Conservation (phyloP, 2,329 filamentous ascomycete species). For the Diaporthe sp. region DNA sequence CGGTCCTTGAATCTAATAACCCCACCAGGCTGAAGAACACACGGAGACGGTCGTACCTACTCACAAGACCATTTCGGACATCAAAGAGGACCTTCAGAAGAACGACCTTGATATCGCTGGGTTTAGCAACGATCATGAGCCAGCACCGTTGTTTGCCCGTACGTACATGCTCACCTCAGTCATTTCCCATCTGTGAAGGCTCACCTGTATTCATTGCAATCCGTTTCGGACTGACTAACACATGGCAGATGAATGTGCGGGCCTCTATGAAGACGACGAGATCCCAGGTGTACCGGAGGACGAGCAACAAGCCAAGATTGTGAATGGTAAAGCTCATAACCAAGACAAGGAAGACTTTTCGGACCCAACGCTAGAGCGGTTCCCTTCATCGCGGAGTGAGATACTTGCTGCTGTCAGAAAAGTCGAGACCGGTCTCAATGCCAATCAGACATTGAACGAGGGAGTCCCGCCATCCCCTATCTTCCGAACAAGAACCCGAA, state of each 20-base stretch:
- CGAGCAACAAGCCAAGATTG: constrained; percentile 38
- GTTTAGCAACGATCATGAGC: constrained; percentile 25
- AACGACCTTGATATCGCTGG: constrained; percentile 30
- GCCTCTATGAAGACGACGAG: constrained; percentile 50
- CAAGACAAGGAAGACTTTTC: constrained; percentile 50
- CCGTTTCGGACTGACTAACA: constrained; percentile 35
- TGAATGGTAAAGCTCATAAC: constrained; percentile 31
- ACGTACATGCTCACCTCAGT: neutral
- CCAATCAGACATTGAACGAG: constrained; percentile 50
- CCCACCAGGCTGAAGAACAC: neutral
- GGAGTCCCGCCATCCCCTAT: constrained; percentile 50
- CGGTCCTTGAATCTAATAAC: neutral
- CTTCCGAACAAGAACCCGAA: constrained; percentile 46
- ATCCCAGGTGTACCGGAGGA: constrained; percentile 40
- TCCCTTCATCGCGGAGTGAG: constrained; percentile 56
- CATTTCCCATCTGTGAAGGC: neutral
- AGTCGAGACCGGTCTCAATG: constrained; percentile 55
- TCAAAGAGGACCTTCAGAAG: constrained; percentile 28
- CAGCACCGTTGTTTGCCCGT: constrained; percentile 28
- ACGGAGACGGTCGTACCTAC: neutral
- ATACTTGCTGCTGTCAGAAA: constrained; percentile 58
- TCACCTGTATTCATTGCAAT: neutral
- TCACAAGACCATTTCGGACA: constrained; percentile 8
- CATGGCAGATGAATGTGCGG: constrained; percentile 52
- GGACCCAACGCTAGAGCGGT: constrained; percentile 60